Evolutionary conservation across 164 flowering plant species (phyloP).

Genomic region (Platanus orientalis): DNA sequence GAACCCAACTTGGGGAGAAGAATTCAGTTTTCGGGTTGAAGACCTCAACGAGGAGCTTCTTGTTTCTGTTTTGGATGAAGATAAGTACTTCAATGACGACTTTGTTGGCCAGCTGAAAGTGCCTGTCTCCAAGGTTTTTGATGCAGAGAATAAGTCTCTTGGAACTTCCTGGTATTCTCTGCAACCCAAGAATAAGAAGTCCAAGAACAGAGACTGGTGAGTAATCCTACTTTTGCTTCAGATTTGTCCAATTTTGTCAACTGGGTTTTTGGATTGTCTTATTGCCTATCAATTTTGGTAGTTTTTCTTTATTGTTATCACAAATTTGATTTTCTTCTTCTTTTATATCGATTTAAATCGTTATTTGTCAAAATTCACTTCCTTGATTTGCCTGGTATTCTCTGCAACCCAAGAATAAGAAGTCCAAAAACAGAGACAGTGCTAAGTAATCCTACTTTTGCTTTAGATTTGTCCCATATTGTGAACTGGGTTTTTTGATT

Average conservation of each 20-base stretch:
- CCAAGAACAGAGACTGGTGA: slow-evolving; percentile 68
- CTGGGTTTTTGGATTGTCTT: background rate
- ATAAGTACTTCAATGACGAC: slow-evolving; percentile 75
- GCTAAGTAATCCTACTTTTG: slow-evolving; percentile 29
- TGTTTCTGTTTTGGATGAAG: slow-evolving; percentile 66
- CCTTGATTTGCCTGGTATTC: slow-evolving; percentile 73
- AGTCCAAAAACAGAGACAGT: slow-evolving; percentile 61
- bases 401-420: slow-evolving; percentile 59
- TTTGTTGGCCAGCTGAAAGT: slow-evolving; percentile 60
- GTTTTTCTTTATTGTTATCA: too few relatives aligned
- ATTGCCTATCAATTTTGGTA: too few relatives aligned
- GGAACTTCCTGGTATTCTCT: slow-evolving; percentile 61
- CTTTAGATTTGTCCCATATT: too few relatives aligned
- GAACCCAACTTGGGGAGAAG: slow-evolving; percentile 74
- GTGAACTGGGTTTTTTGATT: too few relatives aligned
- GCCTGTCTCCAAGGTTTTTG: slow-evolving; percentile 52
- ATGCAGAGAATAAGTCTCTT: slow-evolving; percentile 49
- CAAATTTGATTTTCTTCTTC: too few relatives aligned
- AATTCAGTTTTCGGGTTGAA: slow-evolving; percentile 61
- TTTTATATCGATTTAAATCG: too few relatives aligned
- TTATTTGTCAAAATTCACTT: too few relatives aligned
- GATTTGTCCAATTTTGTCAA: background rate
- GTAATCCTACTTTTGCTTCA: background rate
- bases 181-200: slow-evolving; percentile 60
- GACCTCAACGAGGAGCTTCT: slow-evolving; percentile 62